phyloP scores from a whole-genome alignment of 371 early-diverging fungal genomes.

The Zychaea mexicana region DNA sequence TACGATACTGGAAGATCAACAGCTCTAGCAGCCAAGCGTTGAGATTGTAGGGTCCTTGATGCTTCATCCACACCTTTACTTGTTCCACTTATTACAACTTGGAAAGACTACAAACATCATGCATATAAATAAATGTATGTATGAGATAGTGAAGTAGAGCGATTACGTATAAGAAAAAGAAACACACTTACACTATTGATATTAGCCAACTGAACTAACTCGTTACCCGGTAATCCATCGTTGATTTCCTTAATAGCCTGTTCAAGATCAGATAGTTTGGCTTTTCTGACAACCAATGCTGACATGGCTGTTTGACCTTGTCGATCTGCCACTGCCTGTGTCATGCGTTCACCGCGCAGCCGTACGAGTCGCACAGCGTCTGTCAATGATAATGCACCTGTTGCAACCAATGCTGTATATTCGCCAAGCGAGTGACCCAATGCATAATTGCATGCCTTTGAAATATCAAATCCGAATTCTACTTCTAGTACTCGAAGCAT shows the following conservation, averaged over 20 bases:
- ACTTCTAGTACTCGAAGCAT: conserved; percentile 83
- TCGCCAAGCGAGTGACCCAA: conserved; percentile 97
- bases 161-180: not conserved
- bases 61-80: conserved; percentile 86
- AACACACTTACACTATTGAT: conserved; percentile 72
- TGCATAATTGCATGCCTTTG: conserved; percentile 71
- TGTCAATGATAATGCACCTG: conserved; percentile 69
- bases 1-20: conserved; percentile 91
- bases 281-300: conserved; percentile 80
- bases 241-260: conserved; percentile 67
- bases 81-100: conserved; percentile 93
- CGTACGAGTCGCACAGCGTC: conserved; percentile 88
- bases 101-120: conserved; percentile 63
- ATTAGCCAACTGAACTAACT: conserved; percentile 84
- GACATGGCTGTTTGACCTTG: conserved; percentile 82
- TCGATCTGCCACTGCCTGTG: conserved; percentile 67
- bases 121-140: no score
- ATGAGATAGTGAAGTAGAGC: not conserved
- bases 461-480: conserved; percentile 80
- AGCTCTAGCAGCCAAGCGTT: conserved; percentile 82
- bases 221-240: conserved; percentile 60
- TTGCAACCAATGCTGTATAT: conserved; percentile 87
- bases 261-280: conserved; percentile 73
- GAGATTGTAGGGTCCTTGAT: conserved; percentile 73
- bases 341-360: conserved; percentile 88